Base-by-base conservation (phyloP, 1,139 yeast species). In the Zhuliangozyma parablackwelliae region DNA sequence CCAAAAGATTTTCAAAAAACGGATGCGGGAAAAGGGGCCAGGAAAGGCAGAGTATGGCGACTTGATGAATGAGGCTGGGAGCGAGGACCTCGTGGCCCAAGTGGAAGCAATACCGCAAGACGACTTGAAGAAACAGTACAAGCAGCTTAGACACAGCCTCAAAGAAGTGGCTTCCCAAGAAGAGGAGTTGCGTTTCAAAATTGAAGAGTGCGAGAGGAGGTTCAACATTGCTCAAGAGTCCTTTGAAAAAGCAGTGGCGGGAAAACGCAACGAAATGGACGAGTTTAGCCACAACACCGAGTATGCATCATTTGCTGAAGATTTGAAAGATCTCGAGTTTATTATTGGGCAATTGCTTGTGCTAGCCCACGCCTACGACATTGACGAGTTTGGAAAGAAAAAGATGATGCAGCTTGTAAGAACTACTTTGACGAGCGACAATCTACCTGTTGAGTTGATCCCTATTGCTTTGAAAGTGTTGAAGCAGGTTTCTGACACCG, bases 321-420 rank as follows among this genome's bases (percentile, higher is more conserved):
- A 61, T 34, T 68, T 75, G 13, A 66, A 65, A 26, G 92, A 84
- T 40, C 56, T 81, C 28, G 90, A 87, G 47, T 90, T 82, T 51
- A 78, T 89, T 33, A 74, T 88, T 33, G 79, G 80, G 42, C 96
- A 92, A 55, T 57, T 94, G 26, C 58, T 92, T 29, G 61, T 69
- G 7, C 75, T 88, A 29, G 82, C 92, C 0, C 74, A 74, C 31
- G 78, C 78, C 29, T 85, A 82, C 53, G 98, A 92, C 56, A 88
- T 79, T 51, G 98, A 92, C 61, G 97, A 90, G 57, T 77, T 86
- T 35, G 97, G 97, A 6, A 77, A 97, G 53, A 74, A 96, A 54
- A 79, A 81, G 34, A 82, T 88, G 80, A 62, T 88, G 32, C 83
- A 80, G 37, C 75, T 84, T 5, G 71, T 89, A 12, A 76, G 96